Conservation (phyloP, 352 stramenopile species). For the Phytopythium delawarense region DNA sequence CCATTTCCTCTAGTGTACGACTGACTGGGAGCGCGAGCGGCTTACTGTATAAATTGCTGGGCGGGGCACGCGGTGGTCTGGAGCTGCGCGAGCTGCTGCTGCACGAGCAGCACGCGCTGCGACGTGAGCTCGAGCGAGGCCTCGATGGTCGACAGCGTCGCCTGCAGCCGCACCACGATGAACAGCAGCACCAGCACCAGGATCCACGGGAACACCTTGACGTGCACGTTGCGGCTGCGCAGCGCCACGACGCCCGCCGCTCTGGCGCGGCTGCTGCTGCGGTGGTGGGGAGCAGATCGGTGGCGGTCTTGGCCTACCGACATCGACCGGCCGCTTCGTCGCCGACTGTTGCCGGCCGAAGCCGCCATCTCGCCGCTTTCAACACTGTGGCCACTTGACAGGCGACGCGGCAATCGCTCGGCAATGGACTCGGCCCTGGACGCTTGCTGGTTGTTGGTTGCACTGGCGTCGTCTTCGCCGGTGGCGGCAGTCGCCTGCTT, state of each 20-base stretch:
- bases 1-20: background rate
- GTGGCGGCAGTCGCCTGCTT: background rate
- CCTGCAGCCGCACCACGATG: conserved; percentile 55
- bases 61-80: conserved; percentile 18
- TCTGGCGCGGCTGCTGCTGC: conserved; percentile 9
- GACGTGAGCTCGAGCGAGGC: conserved; percentile 37
- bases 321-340: background rate
- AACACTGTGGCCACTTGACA: background rate
- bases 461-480: background rate
- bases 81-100: conserved; percentile 21
- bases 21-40: background rate
- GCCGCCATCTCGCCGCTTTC: background rate
- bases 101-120: conserved; percentile 28
- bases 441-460: background rate
- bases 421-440: background rate
- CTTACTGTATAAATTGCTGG: conserved; percentile 9
- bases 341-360: background rate
- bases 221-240: conserved; percentile 13
- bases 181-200: conserved; percentile 57
- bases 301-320: conserved; percentile 3
- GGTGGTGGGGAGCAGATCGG: conserved; percentile 15
- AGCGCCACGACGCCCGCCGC: conserved; percentile 4
- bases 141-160: conserved; percentile 59
- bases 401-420: background rate
- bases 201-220: conserved; percentile 68